Evolutionary conservation across 345 rosid genomes (phyloP).

Genomic region (Nephelium lappaceum): DNA sequence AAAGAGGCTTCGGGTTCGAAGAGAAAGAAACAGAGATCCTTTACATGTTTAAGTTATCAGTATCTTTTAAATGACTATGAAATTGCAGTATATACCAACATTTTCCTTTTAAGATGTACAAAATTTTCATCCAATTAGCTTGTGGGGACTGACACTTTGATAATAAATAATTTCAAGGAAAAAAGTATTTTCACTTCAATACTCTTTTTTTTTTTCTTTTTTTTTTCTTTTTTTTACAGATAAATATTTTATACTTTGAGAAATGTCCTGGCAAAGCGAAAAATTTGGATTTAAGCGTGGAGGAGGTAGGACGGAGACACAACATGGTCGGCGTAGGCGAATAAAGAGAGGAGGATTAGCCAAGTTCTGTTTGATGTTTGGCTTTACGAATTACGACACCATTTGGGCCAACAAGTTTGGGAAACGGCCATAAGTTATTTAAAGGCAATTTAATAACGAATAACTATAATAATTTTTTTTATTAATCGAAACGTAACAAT

Average conservation of each 20-base stretch:
- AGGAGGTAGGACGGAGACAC: background rate
- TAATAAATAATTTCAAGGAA: no score
- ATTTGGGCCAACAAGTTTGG: background rate
- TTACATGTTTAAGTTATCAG: background rate
- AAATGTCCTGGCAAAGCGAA: no score
- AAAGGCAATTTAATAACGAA: no score
- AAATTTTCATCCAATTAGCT: no score
- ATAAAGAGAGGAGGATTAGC: slow-evolving; percentile 22
- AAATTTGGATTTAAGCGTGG: background rate
- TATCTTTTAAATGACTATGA: background rate
- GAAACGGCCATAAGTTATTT: background rate
- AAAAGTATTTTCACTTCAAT: no score
- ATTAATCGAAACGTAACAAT: no score
- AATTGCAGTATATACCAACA: background rate
- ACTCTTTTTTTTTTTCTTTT: no score
- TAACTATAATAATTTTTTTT: no score
- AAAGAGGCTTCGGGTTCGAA: background rate
- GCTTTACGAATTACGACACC: background rate
- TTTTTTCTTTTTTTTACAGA: no score
- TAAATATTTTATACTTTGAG: no score
- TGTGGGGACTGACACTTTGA: no score
- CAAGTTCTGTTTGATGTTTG: background rate
- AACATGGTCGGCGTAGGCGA: background rate
- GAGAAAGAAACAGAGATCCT: background rate
- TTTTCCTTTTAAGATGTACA: no score